Percentiles rank a stretch among this genome's conserved stretches.
Evolutionary conservation across 768 basidiomycete species (phyloP).

Genomic region (Hericium coralloides): DNA sequence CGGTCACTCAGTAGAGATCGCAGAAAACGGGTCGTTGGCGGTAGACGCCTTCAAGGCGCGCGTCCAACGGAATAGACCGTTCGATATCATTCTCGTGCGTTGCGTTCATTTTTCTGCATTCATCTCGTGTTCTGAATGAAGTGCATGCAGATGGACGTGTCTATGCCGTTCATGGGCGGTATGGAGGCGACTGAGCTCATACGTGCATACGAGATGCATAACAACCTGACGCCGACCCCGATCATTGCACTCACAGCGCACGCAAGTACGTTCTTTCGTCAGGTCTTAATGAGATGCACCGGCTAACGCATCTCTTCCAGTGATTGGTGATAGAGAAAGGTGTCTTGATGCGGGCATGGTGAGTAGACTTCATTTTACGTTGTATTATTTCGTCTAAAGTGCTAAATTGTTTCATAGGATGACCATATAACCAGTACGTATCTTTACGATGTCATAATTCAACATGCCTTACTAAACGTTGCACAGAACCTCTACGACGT

Average conservation of each 20-base stretch:
- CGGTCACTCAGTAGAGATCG: conserved; percentile 92
- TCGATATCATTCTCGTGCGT: conserved; percentile 82
- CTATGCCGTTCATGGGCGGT: conserved; percentile 98
- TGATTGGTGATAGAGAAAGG: conserved; percentile 82
- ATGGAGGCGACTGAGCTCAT: conserved; percentile 96
- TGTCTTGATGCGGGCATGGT: conserved; percentile 69
- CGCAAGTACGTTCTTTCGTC: conserved; percentile 58
- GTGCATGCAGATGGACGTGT: conserved; percentile 81
- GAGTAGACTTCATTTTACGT: neutral
- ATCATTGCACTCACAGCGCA: conserved; percentile 97
- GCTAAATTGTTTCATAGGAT: conserved; percentile 28
- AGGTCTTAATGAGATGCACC: neutral
- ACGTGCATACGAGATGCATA: conserved; percentile 71
- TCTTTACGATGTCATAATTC: neutral
- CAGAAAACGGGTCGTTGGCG: conserved; percentile 92
- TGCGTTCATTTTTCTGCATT: neutral
- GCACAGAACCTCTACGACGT: conserved; percentile 60
- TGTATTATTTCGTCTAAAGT: neutral
- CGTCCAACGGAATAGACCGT: conserved; percentile 60
- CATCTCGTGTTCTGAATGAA: neutral
- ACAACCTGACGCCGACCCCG: conserved; percentile 64
- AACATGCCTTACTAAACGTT: neutral
- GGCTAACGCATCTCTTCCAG: conserved; percentile 27
- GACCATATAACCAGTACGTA: conserved; percentile 74
- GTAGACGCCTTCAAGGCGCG: conserved; percentile 86